Evolutionary conservation across 345 rosid species (phyloP).

Genomic region (Raphanus sativus): DNA sequence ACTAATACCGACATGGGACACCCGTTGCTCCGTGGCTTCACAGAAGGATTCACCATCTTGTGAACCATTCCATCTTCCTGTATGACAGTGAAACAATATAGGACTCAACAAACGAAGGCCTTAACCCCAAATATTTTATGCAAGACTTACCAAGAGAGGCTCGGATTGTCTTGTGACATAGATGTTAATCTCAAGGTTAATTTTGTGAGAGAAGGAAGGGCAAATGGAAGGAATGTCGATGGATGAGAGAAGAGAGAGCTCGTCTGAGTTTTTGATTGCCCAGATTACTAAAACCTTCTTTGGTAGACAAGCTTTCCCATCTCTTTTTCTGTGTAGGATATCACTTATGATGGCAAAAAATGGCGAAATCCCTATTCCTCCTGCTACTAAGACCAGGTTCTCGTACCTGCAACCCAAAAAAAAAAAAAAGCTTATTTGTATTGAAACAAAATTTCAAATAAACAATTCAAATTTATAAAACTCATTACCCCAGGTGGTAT

Average conservation of each 20-base stretch:
- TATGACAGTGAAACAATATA: slow-evolving; percentile 16
- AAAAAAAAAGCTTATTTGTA: background rate
- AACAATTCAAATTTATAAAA: background rate
- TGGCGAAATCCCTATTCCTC: slow-evolving; percentile 93
- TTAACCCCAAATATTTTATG: background rate
- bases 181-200: slow-evolving; percentile 56
- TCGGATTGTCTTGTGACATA: slow-evolving; percentile 74
- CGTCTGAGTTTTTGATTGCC: slow-evolving; percentile 79
- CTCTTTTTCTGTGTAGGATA: slow-evolving; percentile 61
- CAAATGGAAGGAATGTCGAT: slow-evolving; percentile 61
- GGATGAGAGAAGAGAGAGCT: slow-evolving; percentile 69
- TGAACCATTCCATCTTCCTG: slow-evolving; percentile 75
- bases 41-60: slow-evolving; percentile 32
- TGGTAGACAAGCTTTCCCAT: slow-evolving; percentile 71
- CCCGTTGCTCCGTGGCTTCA: slow-evolving; percentile 41
- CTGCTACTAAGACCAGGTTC: slow-evolving; percentile 81
- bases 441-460: background rate
- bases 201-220: slow-evolving; percentile 51
- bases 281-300: slow-evolving; percentile 63
- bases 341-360: slow-evolving; percentile 83
- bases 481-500: slow-evolving; percentile 67
- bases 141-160: slow-evolving; percentile 61
- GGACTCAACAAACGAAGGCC: background rate
- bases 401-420: slow-evolving; percentile 55
- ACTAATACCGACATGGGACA: slow-evolving; percentile 67